These are phyloP conservation scores for Pisolithus marmoratus DNA, from an alignment of 768 basidiomycete genomes.

Conservation along the genomic window DNA sequence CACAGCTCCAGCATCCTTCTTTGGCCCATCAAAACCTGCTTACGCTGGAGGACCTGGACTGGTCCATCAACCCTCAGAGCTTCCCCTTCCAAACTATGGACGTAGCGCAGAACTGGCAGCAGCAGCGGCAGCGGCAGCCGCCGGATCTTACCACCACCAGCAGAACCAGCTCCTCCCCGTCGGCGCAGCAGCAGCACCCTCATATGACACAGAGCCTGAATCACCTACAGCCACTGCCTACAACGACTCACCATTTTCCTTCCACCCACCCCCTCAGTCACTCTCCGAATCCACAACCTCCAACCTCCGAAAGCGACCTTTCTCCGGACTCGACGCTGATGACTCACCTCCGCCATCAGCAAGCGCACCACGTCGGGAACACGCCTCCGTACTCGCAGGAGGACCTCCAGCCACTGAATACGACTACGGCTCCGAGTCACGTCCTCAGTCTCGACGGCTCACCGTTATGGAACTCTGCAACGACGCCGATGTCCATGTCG, in stretches of 20 bases:
- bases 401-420: constrained; percentile 34
- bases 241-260: constrained; percentile 69
- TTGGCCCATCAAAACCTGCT: constrained; percentile 39
- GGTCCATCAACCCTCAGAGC: constrained; percentile 39
- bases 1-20: constrained; percentile 65
- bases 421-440: constrained; percentile 68
- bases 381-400: constrained; percentile 11
- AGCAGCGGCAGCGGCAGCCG: constrained; percentile 21
- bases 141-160: constrained; percentile 22
- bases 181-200: constrained; percentile 14
- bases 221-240: constrained; percentile 23
- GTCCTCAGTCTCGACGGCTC: constrained; percentile 75
- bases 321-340: constrained; percentile 49
- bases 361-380: constrained; percentile 32
- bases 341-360: constrained; percentile 13
- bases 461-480: constrained; percentile 88
- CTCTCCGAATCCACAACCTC: constrained; percentile 32
- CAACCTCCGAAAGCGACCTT: constrained; percentile 60
- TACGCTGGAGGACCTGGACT: constrained; percentile 47
- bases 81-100: constrained; percentile 37
- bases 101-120: constrained; percentile 35
- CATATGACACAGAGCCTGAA: constrained; percentile 21
- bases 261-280: constrained; percentile 52
- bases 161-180: constrained; percentile 12
- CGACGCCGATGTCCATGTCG: constrained; percentile 48